Evolutionary conservation across 768 basidiomycete species (phyloP), one percentile per base, ranked within the genome.

Genomic region (Suillus americanus): DNA sequence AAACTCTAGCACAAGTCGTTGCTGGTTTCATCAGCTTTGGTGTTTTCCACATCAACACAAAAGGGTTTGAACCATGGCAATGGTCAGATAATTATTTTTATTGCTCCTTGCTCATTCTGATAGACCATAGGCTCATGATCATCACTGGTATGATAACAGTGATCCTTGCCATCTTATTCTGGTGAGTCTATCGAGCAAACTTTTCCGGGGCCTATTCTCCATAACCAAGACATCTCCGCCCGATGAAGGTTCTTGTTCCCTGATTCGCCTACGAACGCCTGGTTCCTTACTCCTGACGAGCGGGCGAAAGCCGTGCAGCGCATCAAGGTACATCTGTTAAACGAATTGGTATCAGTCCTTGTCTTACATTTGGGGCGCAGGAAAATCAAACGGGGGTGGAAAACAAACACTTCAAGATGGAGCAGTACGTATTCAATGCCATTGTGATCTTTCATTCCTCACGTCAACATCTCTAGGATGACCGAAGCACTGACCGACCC

Each of bases 361-460:
- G 25, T 3, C 33, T 28, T 25, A 30, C 40, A 9, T n/a, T 54
- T 20, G 30, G 16, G 30, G 16, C 14, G 16, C 68, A 85, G 83
- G 81, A 77, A 71, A 89, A 90, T 66, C 87, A 90, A 82, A 87
- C 87, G 5, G 89, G 89, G 60, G 82, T 90, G 13, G 89, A 90
- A 76, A 90, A 89, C 70, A 91, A 91, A 72, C 79, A 80, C 55
- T 91, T 88, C 79, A 91, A 91, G 78, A 83, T 80, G 61, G 85
- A 89, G 43, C 89, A 91, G 88, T 89, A 67, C 64, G 86, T 79
- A 30, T 61, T 40, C 16, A 43, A 50, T 60, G 20, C 65, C 33
- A 51, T 18, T n/a, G 43, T 18, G 25, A 25, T 30, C 7, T 23
- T 18, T 41, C 23, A 46, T 43, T 67, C 28, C 53, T 18, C 20